phyloP scores from a whole-genome alignment of 192 early-diverging fungal genomes.

The Coemansia sp. region DNA sequence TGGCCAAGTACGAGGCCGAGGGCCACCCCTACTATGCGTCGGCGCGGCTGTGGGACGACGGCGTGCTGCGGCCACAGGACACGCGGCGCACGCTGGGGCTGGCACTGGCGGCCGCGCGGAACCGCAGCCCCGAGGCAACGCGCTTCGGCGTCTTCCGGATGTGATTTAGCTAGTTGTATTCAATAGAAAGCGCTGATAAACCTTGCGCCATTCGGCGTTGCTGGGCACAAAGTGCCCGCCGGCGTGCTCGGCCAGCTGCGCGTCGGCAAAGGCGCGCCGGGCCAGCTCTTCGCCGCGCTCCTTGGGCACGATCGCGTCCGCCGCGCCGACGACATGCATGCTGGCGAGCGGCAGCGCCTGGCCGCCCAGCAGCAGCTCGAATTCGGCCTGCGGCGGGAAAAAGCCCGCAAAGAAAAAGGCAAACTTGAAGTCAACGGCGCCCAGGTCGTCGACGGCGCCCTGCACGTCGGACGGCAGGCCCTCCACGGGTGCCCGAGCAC shows the following conservation, averaged over 20 bases:
- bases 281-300: slow-evolving; percentile 28
- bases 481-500: not conserved
- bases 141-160: slow-evolving; percentile 95
- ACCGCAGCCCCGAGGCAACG: slow-evolving; percentile 68
- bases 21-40: slow-evolving; percentile 95
- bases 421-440: slow-evolving; percentile 1
- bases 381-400: slow-evolving; percentile 13
- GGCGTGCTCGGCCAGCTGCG: slow-evolving; percentile 5
- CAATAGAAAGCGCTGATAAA: slow-evolving; percentile 23
- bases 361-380: slow-evolving; percentile 1
- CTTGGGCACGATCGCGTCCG: slow-evolving; percentile 19
- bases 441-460: not conserved
- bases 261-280: slow-evolving; percentile 1
- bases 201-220: slow-evolving; percentile 22
- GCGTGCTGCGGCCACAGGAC: slow-evolving; percentile 84
- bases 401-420: slow-evolving; percentile 28
- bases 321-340: slow-evolving; percentile 20
- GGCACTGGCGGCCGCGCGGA: slow-evolving; percentile 73
- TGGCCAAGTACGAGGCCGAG: slow-evolving; percentile 82
- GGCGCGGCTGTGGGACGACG: slow-evolving; percentile 91
- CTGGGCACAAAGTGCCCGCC: slow-evolving; percentile 37
- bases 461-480: not conserved
- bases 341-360: not conserved
- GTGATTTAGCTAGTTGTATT: slow-evolving; percentile 50
- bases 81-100: slow-evolving; percentile 86